Conservation (phyloP, 2,329 filamentous ascomycete species). For the Sporothrix inflata region DNA sequence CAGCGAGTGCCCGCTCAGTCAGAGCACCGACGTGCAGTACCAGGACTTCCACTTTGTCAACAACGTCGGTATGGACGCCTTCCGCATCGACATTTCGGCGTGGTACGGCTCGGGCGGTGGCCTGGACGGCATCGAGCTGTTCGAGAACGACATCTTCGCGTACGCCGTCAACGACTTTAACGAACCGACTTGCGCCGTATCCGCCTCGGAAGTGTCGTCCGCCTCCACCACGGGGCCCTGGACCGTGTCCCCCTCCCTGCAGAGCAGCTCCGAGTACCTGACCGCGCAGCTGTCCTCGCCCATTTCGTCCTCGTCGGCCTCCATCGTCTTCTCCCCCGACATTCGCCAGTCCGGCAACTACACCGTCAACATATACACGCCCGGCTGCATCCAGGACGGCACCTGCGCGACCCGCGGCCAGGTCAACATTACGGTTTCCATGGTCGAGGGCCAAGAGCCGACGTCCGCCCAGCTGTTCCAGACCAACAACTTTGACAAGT, state of each 20-base stretch:
- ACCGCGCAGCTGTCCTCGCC: slow-evolving; percentile 64
- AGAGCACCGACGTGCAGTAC: slow-evolving; percentile 65
- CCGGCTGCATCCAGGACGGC: slow-evolving; percentile 80
- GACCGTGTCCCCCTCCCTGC: slow-evolving; percentile 66
- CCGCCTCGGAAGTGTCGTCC: slow-evolving; percentile 61
- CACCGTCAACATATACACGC: slow-evolving; percentile 86
- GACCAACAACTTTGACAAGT: slow-evolving; percentile 96
- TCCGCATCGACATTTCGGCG: slow-evolving; percentile 81
- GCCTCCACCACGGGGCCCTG: slow-evolving; percentile 76
- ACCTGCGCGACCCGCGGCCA: slow-evolving; percentile 76
- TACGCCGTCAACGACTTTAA: slow-evolving; percentile 90
- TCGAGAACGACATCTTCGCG: slow-evolving; percentile 79
- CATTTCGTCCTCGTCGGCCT: slow-evolving; percentile 61
- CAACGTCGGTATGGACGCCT: slow-evolving; percentile 80
- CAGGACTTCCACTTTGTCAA: slow-evolving; percentile 96
- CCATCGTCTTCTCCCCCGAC: slow-evolving; percentile 80
- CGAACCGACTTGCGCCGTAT: slow-evolving; percentile 75
- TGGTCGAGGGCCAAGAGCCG: slow-evolving; percentile 53
- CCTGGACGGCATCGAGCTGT: slow-evolving; percentile 82
- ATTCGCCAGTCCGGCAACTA: slow-evolving; percentile 91
- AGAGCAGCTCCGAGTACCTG: slow-evolving; percentile 77
- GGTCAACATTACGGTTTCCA: slow-evolving; percentile 69
- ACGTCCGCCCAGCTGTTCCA: slow-evolving; percentile 68
- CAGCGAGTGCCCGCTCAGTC: slow-evolving; percentile 79
- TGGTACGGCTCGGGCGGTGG: slow-evolving; percentile 89